These are phyloP conservation scores for Plantago major DNA, from an alignment of 257 asterid genomes.

Conservation along the genomic window DNA sequence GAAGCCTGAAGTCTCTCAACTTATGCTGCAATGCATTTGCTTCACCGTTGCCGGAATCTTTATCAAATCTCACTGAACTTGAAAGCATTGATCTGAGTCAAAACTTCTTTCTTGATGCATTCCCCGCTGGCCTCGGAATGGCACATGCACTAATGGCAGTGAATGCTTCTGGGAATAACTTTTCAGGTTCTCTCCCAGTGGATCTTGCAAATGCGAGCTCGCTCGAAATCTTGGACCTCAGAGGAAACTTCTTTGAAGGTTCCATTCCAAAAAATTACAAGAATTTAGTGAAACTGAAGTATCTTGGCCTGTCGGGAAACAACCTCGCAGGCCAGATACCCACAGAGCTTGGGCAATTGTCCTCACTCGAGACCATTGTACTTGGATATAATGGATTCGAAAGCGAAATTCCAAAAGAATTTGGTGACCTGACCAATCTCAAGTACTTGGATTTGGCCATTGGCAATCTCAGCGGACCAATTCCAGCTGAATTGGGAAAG, in stretches of 20 bases:
- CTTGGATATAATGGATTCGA: constrained; percentile 57
- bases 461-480: constrained; percentile 49
- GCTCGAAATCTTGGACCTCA: constrained; percentile 53
- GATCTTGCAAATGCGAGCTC: constrained; percentile 45
- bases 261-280: constrained; percentile 47
- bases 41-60: constrained; percentile 52
- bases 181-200: constrained; percentile 60
- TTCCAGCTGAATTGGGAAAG: constrained; percentile 55
- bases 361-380: constrained; percentile 48
- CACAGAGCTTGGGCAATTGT: constrained; percentile 50
- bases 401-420: constrained; percentile 55
- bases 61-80: constrained; percentile 44
- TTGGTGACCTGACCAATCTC: constrained; percentile 61
- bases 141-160: constrained; percentile 30
- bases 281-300: constrained; percentile 50
- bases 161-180: constrained; percentile 62
- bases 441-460: constrained; percentile 58
- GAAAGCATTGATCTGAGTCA: constrained; percentile 55
- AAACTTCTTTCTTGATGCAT: constrained; percentile 40
- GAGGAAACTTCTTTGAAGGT: constrained; percentile 64
- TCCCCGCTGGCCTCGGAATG: constrained; percentile 48
- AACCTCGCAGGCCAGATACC: constrained; percentile 54
- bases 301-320: constrained; percentile 68
- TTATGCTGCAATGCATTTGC: constrained; percentile 56
- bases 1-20: constrained; percentile 30